These are phyloP conservation scores for Suhomyces bolitotheri DNA, from an alignment of 1,139 yeast species.

Conservation along the genomic window DNA sequence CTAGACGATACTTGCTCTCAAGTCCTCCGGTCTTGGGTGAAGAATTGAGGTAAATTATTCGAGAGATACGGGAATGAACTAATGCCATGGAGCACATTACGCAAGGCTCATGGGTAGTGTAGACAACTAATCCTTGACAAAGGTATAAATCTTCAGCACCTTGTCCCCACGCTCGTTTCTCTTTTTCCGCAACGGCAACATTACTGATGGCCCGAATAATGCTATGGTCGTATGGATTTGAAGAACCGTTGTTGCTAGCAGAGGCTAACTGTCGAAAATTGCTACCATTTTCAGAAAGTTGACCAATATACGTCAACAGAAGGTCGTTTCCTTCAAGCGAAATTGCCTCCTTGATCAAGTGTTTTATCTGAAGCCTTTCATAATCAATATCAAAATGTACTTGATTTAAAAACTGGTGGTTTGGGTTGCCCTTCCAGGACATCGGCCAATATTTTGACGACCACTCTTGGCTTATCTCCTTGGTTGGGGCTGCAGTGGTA, in stretches of 20 bases:
- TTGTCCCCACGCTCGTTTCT: conserved; percentile 24
- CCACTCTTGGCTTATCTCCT: conserved; percentile 66
- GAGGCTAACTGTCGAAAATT: conserved; percentile 22
- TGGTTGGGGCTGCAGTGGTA: conserved; percentile 56
- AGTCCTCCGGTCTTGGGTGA: conserved; percentile 46
- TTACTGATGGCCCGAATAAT: conserved; percentile 67
- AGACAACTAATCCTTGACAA: conserved; percentile 75
- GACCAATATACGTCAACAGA: conserved; percentile 28
- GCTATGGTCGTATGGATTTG: conserved; percentile 65
- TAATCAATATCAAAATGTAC: conserved; percentile 47
- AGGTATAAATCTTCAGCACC: conserved; percentile 46
- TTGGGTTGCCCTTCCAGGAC: conserved; percentile 91
- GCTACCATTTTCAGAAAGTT: conserved; percentile 11
- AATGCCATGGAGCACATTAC: conserved; percentile 97
- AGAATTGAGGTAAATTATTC: conserved; percentile 59
- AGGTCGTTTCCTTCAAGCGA: conserved; percentile 7
- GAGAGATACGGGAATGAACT: conserved; percentile 79
- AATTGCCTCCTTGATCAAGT: conserved; percentile 22
- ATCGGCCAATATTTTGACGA: conserved; percentile 76
- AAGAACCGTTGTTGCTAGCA: conserved; percentile 22
- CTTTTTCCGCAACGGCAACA: conserved; percentile 54
- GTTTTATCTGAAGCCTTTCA: conserved; percentile 42
- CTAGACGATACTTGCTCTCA: conserved; percentile 72
- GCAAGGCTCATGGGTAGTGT: conserved; percentile 94
- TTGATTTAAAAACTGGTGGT: conserved; percentile 66